Evolutionary conservation across 352 stramenopile species (phyloP), one percentile per base, ranked within the genome.

Genomic region (Aphanomyces stellatus): DNA sequence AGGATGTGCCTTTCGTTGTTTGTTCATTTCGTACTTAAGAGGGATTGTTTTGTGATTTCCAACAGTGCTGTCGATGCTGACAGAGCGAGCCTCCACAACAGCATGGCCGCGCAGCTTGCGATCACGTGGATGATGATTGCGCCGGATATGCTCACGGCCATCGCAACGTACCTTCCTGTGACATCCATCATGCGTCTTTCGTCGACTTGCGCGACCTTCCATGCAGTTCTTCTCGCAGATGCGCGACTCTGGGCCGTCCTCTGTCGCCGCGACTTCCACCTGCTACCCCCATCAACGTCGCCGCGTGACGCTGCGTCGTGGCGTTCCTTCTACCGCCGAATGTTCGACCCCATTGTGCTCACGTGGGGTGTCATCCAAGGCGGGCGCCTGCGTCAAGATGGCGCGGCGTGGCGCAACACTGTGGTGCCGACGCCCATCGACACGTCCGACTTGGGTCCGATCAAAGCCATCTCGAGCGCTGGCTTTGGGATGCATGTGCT

Each of bases 401-500:
- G 15, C 22, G n/a, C 13, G 11, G 37, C 37, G n/a, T 59, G 27
- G n/a, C 35, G 22, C 25, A 35, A 25, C 7, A 53, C 31, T 25
- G 53, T 49, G n/a, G 15, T 13, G 10, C 56, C 56, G 19, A 3
- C n/a, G 19, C 37, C 15, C 41, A 51, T 64, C 30, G 11, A 49
- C 22, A 64, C 56, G n/a, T 28, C 25, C 8, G 22, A 5, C 13
- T 11, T 64, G 5, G 56, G 56, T 4, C 40, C 24, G 25, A 53
- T 64, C 33, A 35, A 30, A 5, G 25, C n/a, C 27, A 35, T 64
- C 24, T 35, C 56, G 56, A 51, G 56, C 35, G 53, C 56, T 17
- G 31, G 56, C 41, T 64, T 51, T 49, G 56, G 56, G 6, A 64
- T 64, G 56, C 56, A 64, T 30, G 28, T 30, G 10, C 41, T 64